Evolutionary conservation across 2,329 filamentous ascomycete genomes (phyloP), one percentile per base, ranked within the genome.

Genomic region (Colletotrichum spaethianum): DNA sequence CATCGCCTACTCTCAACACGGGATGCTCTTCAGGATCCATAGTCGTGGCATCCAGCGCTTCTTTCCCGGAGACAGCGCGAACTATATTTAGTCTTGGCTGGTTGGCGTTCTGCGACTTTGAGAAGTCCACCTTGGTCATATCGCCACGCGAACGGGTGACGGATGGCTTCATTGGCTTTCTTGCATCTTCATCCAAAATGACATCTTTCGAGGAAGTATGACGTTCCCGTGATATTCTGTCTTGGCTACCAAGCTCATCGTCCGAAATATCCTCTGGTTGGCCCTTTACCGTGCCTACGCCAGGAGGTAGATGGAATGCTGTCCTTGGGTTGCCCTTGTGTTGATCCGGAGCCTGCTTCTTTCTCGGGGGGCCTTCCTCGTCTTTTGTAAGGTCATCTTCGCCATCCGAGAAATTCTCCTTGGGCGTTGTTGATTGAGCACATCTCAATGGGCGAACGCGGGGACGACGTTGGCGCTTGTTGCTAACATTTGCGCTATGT

Each of bases 181-280:
- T 50, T 63, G 16, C 33, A 38, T 63, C 33, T 40, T 40, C 33
- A 11, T 36, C 16, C 40, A 33, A 63, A 8, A 63, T 38, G 46
- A 18, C 11, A 2, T 63, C 60, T 40, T 14, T 62, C 60, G 33
- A 40, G 9, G 46, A 52, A 14, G 12, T 36, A 57, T 40, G 55
- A 1, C n/a, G 36, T 9, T 40, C 26, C 38, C 40, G 44, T 11
- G 26, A 44, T 42, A 26, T 40, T 26, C 36, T 14, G 26, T 55
- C 61, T 18, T 63, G 61, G 20, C 14, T 40, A 26, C 46, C 61
- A 42, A 63, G 61, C 36, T 63, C 61, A 53, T 63, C 61, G 36
- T 63, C 61, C 26, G 48, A 48, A 16, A 42, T 33, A 12, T 53
- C 61, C 26, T 63, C 61, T 23, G 38, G 18, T 36, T 40, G 48